Evolutionary conservation across 345 rosid genomes (phyloP).

Genomic region (Eucalyptus cladocalyx): DNA sequence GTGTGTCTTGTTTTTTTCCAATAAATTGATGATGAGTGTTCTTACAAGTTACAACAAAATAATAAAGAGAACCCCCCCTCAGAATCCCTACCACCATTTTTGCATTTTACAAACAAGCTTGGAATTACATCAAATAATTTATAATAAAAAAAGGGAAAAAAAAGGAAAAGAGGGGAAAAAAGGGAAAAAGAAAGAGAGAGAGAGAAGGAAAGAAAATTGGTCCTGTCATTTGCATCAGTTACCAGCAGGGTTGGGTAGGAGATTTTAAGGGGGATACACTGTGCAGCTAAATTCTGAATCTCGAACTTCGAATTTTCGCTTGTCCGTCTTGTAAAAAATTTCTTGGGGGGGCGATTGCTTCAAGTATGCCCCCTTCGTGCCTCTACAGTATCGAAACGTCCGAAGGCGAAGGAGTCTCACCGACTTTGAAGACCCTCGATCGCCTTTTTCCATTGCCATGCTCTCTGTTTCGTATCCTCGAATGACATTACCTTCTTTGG

Average conservation of each 20-base stretch:
- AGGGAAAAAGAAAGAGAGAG: not conserved
- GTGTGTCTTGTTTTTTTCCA: not conserved
- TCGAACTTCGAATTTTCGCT: not conserved
- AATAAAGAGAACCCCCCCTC: not conserved
- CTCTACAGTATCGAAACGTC: conserved; percentile 4
- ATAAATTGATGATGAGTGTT: not conserved
- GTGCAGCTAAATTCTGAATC: not conserved
- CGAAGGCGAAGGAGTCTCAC: conserved; percentile 12
- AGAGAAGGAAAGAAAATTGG: not conserved
- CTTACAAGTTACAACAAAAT: not conserved
- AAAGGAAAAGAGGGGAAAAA: not conserved
- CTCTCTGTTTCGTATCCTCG: conserved; percentile 89
- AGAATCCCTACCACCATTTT: not conserved
- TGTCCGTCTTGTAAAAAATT: not conserved
- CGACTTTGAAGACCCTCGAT: conserved; percentile 86
- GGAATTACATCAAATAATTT: not conserved
- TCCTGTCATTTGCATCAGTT: not conserved
- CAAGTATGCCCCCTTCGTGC: not conserved
- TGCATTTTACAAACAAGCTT: not conserved
- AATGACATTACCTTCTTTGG: conserved; percentile 92
- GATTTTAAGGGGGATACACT: not conserved
- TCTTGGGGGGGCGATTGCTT: not conserved
- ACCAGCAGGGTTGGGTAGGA: not conserved
- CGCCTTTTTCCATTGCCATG: conserved; percentile 90
- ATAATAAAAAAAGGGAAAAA: too few species aligned